Conservation (phyloP, 768 basidiomycete species). For the Suillus plorans region DNA sequence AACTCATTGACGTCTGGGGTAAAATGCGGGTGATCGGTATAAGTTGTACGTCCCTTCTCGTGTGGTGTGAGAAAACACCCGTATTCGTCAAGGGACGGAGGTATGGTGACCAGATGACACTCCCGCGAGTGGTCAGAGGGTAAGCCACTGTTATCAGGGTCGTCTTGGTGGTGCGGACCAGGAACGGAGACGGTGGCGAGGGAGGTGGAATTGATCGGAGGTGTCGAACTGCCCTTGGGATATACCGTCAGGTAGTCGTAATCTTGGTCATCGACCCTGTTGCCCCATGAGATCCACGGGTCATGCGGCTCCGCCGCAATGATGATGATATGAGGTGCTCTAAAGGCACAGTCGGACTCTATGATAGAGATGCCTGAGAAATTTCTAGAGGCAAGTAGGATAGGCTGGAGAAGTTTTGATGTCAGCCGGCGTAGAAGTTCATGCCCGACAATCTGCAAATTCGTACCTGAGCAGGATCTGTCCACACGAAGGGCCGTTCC, state of each 20-base stretch:
- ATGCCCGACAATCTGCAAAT: background rate
- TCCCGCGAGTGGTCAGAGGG: conserved; percentile 9
- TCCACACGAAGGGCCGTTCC: conserved; percentile 47
- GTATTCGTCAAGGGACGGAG: conserved; percentile 2
- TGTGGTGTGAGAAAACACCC: conserved; percentile 3
- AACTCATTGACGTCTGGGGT: background rate
- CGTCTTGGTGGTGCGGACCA: background rate
- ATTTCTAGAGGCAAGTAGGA: conserved; percentile 26
- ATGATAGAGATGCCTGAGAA: conserved; percentile 37
- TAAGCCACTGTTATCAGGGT: background rate
- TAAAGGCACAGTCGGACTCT: conserved; percentile 43
- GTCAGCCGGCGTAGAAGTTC: background rate
- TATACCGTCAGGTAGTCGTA: conserved; percentile 1
- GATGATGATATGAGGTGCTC: conserved; percentile 47
- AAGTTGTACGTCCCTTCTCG: background rate
- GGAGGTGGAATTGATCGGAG: background rate
- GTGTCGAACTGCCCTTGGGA: background rate
- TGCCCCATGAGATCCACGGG: conserved; percentile 38
- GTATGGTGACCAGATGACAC: background rate
- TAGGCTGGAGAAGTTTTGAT: conserved; percentile 25
- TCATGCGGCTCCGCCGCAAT: conserved; percentile 38
- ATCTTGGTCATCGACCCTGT: conserved; percentile 19
- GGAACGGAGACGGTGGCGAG: background rate
- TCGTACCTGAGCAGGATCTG: conserved; percentile 51
- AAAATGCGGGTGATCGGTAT: conserved; percentile 1